Evolutionary conservation across 305 asterid species (phyloP).

Genomic region (Rubia balearica): DNA sequence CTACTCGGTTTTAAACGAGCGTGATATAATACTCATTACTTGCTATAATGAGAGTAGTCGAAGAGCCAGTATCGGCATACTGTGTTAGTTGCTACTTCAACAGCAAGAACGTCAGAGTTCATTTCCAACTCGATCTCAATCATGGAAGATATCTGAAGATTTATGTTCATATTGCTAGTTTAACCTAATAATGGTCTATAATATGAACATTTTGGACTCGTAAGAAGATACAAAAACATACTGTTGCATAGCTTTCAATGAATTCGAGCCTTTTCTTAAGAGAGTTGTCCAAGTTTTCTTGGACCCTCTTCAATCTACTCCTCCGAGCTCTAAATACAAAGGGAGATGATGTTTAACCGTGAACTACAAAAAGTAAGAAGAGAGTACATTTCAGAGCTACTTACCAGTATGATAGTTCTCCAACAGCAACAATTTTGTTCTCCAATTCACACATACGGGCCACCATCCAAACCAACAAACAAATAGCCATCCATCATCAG

Average conservation of each 20-base stretch:
- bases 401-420: constrained; percentile 91
- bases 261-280: constrained; percentile 75
- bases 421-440: constrained; percentile 86
- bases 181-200: neutral
- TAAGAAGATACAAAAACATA: constrained; percentile 21
- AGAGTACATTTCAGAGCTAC: neutral
- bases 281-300: constrained; percentile 71
- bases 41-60: too few species aligned
- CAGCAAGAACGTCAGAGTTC: constrained; percentile 87
- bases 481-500: constrained; percentile 3
- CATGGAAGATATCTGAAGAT: constrained; percentile 81
- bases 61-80: too few species aligned
- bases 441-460: constrained; percentile 96
- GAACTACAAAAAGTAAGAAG: constrained; percentile 5
- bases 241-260: constrained; percentile 95
- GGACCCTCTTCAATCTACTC: constrained; percentile 67
- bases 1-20: too few species aligned
- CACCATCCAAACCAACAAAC: constrained; percentile 79
- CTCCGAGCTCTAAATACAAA: constrained; percentile 56
- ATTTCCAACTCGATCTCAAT: constrained; percentile 93
- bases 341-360: constrained; percentile 7
- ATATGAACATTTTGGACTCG: neutral
- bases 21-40: too few species aligned
- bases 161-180: constrained; percentile 8
- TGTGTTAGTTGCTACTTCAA: constrained; percentile 68